Percentiles rank a stretch among this genome's conserved stretches.
Evolutionary conservation across 306 rosid species (phyloP).

Genomic region (Sechiopsis laciniata): DNA sequence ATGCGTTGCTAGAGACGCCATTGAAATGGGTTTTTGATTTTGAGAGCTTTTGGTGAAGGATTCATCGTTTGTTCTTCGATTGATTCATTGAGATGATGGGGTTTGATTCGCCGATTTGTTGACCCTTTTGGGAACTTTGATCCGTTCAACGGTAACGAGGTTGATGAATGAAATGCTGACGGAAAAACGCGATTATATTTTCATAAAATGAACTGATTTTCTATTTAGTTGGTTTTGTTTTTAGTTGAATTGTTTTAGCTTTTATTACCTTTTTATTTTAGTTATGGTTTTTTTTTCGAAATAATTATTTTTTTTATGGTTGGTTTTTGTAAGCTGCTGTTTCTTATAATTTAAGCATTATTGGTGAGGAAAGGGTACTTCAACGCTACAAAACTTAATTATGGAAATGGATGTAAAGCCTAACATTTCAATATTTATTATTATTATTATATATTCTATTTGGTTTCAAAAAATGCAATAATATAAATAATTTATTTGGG

Average conservation of each 20-base stretch:
- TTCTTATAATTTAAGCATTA: neutral
- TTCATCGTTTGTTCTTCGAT: slow-evolving; percentile 10
- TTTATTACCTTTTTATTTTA: neutral
- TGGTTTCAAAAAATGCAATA: too few species aligned
- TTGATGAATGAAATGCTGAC: neutral
- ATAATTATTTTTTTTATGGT: neutral
- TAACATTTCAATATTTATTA: neutral
- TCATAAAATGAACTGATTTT: neutral
- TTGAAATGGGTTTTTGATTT: slow-evolving; percentile 21
- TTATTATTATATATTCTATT: too few species aligned
- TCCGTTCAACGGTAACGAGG: neutral
- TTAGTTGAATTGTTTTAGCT: neutral
- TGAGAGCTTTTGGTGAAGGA: neutral
- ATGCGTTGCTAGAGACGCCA: slow-evolving; percentile 74
- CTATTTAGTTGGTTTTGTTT: too few species aligned
- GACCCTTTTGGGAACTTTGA: neutral
- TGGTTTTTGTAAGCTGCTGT: neutral
- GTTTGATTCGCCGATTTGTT: neutral
- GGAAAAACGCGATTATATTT: neutral
- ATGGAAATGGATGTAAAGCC: neutral
- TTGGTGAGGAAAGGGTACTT: neutral
- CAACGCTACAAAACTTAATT: neutral
- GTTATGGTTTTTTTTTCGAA: too few species aligned
- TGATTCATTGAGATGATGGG: neutral
- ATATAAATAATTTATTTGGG: neutral